Evolutionary conservation across 192 early-diverging fungal species (phyloP), one percentile per base, ranked within the genome.

Genomic region (Umbelopsis vinacea): DNA sequence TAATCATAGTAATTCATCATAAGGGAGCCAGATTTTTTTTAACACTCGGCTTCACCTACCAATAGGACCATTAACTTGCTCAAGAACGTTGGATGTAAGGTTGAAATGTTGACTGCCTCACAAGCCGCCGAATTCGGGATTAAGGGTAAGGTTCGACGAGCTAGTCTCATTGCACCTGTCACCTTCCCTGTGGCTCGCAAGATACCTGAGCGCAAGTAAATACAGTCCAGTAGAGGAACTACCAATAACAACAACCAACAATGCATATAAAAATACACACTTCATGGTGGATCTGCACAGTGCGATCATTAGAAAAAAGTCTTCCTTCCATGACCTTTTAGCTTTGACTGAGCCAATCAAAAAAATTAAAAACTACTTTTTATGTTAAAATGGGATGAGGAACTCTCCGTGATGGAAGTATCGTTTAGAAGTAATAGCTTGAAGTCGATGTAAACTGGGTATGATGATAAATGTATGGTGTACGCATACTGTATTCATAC

Each of bases 71-170:
- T 73, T n/a, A 76, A 77, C 14, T 54, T 86, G 11, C 83, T 78
- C 67, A 81, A 78, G 60, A 76, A 74, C 8, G 52, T 85, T 67
- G 84, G 86, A 10, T 84, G 84, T 71, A 81, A 84, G 54, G 68
- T 88, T 19, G 79, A 78, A 7, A 68, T 68, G 21, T 54, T 69
- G 46, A 81, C 48, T 66, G 81, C 80, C 26, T 19, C 33, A 29
- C 57, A 63, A 37, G 57, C 33, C 26, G 29, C 26, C 0, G 57
- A 29, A 37, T n/a, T 63, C 29, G 57, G 57, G 15, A 22, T 52
- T 10, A 52, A 21, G 22, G 38, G 38, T 9, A 55, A 55, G 50
- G 52, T 70, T 21, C 45, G 50, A 52, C 45, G 50, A 43, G 69
- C 69, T 21, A 35, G 22, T 23, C 50, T 70, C 21, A 52, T 70